Evolutionary conservation across 2,329 filamentous ascomycete genomes (phyloP).

Genomic region (Fusarium sororula): DNA sequence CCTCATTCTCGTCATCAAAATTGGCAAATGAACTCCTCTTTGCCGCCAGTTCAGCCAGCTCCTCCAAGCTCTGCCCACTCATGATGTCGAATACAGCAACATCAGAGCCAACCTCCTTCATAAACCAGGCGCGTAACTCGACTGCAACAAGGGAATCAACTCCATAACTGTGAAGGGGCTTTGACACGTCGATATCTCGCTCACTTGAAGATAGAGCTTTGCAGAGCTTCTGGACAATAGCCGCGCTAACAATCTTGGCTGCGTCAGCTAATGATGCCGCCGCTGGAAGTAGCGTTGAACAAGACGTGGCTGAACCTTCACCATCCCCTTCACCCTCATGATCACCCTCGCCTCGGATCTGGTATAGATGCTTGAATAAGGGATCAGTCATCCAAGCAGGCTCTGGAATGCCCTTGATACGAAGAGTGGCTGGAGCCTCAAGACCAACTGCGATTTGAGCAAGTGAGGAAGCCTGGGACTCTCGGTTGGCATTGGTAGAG

Average conservation of each 20-base stretch:
- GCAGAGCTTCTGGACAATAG: neutral
- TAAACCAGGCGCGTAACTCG: conserved; percentile 61
- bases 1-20: neutral
- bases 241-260: neutral
- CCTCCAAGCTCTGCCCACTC: conserved; percentile 3
- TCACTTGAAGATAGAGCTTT: conserved; percentile 37
- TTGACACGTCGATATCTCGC: conserved; percentile 34
- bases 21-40: neutral
- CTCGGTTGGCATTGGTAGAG: neutral
- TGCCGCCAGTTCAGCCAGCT: neutral
- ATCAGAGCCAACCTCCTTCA: conserved; percentile 48
- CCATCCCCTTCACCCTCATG: neutral
- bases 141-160: conserved; percentile 61
- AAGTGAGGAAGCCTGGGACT: neutral
- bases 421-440: neutral
- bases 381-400: conserved; percentile 1
- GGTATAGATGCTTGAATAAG: neutral
- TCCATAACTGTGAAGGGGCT: conserved; percentile 40
- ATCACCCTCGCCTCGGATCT: neutral
- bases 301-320: neutral
- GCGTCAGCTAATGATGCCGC: neutral
- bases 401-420: neutral
- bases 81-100: conserved; percentile 7
- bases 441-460: conserved; percentile 2
- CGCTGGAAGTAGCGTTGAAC: neutral